These are phyloP conservation scores for Fagus sylvatica DNA, from an alignment of 306 rosid genomes.

Conservation along the genomic window DNA sequence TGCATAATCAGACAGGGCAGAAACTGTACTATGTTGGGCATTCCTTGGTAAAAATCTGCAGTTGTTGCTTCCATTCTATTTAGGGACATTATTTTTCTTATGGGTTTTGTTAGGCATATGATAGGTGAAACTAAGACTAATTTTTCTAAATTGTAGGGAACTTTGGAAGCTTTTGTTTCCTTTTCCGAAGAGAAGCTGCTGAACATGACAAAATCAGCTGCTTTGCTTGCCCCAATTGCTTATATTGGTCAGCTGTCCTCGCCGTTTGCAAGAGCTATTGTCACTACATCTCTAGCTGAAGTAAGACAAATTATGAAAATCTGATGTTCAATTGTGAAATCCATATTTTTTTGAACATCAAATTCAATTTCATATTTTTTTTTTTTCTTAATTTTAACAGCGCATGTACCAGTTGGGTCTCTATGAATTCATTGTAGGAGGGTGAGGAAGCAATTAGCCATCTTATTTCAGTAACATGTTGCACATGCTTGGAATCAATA, in stretches of 20 bases:
- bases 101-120: too few relatives aligned
- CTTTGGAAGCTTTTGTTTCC: constrained; percentile 74
- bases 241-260: constrained; percentile 71
- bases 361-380: not conserved
- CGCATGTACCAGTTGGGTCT: constrained; percentile 55
- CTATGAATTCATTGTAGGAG: constrained; percentile 59
- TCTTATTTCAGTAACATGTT: too few relatives aligned
- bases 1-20: constrained; percentile 41
- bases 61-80: constrained; percentile 11
- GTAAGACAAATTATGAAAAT: constrained; percentile 26
- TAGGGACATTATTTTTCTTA: not conserved
- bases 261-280: constrained; percentile 65
- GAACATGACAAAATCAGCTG: constrained; percentile 67
- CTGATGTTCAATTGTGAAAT: constrained; percentile 8
- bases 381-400: constrained; percentile 41
- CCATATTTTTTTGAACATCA: not conserved
- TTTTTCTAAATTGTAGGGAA: constrained; percentile 54
- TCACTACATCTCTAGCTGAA: constrained; percentile 70
- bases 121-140: too few relatives aligned
- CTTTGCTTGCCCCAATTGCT: constrained; percentile 89
- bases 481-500: too few relatives aligned
- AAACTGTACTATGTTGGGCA: constrained; percentile 72
- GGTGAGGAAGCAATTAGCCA: constrained; percentile 46
- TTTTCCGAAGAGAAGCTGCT: constrained; percentile 61
- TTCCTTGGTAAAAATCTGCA: constrained; percentile 51